Percentiles rank a stretch among this genome's conserved stretches.
Conservation (phyloP, 1,139 yeast species). For the Candida neerlandica region DNA sequence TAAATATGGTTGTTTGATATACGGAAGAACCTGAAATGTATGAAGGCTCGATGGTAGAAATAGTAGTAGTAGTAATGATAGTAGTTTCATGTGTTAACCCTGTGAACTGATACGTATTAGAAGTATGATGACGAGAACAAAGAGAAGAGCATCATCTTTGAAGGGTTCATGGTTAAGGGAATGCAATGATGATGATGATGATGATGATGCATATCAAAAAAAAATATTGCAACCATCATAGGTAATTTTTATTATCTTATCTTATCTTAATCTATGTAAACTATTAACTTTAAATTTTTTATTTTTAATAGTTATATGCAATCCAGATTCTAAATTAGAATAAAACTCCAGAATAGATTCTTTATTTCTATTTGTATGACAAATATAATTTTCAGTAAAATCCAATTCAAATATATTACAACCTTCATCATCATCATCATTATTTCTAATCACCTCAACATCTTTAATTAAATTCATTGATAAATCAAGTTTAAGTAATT, state of each 20-base stretch:
- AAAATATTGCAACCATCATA: neutral
- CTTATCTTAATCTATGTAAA: constrained; percentile 23
- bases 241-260: too few relatives aligned
- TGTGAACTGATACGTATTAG: too few relatives aligned
- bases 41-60: neutral
- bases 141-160: neutral
- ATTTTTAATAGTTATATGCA: constrained; percentile 23
- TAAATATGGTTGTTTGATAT: neutral
- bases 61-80: neutral
- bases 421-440: constrained; percentile 3
- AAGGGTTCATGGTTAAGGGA: neutral
- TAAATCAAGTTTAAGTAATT: constrained; percentile 24
- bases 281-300: constrained; percentile 30
- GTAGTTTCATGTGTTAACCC: too few relatives aligned
- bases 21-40: constrained; percentile 4
- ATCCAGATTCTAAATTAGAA: constrained; percentile 23
- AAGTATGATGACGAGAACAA: neutral
- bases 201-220: constrained; percentile 3
- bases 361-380: constrained; percentile 11
- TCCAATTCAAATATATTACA: constrained; percentile 20
- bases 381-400: constrained; percentile 22
- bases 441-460: constrained; percentile 6
- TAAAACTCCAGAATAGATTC: constrained; percentile 23
- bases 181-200: neutral
- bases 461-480: constrained; percentile 22